Conservation (phyloP, 1,284 basidiomycete species). For the Stereum hirsutum region DNA sequence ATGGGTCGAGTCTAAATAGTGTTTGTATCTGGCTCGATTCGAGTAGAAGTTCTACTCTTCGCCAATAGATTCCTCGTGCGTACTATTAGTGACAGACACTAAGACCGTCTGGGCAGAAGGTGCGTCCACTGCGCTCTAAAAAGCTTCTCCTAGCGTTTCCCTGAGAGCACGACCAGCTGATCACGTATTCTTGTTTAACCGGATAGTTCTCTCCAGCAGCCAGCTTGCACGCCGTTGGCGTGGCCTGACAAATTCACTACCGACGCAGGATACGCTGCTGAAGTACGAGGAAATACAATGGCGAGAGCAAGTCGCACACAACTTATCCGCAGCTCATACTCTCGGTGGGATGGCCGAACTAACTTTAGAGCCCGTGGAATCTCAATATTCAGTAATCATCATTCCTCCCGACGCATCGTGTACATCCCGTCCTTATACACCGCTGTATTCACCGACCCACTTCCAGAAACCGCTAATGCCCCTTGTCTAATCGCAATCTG, state of each 20-base stretch:
- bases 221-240: conserved; percentile 63
- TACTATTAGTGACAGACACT: conserved; percentile 62
- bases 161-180: conserved; percentile 1
- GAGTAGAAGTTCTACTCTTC: conserved; percentile 51
- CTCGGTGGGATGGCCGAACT: conserved; percentile 45
- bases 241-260: conserved; percentile 29
- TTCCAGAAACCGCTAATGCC: conserved; percentile 1
- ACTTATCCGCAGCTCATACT: conserved; percentile 47
- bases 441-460: too few relatives aligned
- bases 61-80: conserved; percentile 43
- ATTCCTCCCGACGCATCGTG: not conserved
- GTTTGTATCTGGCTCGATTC: conserved; percentile 4
- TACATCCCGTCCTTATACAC: not conserved
- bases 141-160: not conserved
- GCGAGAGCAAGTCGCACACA: conserved; percentile 40
- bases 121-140: too few relatives aligned
- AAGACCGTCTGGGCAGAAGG: conserved; percentile 71
- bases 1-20: not conserved
- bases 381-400: conserved; percentile 47
- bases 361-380: conserved; percentile 47
- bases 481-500: conserved; percentile 3
- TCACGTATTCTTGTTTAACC: conserved; percentile 4
- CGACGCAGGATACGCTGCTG: not conserved
- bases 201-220: conserved; percentile 44
- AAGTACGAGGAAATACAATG: conserved; percentile 41